Percentiles rank a stretch among this genome's conserved stretches.
These are phyloP conservation scores for Colletotrichum graminicola DNA, from an alignment of 2,329 filamentous ascomycete genomes.

Conservation along the genomic window DNA sequence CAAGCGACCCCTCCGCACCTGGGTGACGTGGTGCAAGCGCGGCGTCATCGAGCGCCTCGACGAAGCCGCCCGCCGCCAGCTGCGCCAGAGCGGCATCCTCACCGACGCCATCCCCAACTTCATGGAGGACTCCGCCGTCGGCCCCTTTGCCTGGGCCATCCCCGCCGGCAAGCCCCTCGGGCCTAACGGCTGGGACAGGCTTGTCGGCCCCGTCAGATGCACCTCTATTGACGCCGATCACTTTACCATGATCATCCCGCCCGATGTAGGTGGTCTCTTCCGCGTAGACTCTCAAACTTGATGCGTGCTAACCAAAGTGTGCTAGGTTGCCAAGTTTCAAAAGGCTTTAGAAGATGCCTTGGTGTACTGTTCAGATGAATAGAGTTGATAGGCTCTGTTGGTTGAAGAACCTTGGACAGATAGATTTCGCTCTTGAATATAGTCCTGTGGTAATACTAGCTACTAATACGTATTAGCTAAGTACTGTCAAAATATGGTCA, in stretches of 20 bases:
- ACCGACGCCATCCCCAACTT: background rate
- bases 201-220: conserved; percentile 2
- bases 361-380: background rate
- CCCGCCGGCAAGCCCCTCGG: background rate
- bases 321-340: background rate
- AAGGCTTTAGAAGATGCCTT: conserved; percentile 3
- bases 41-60: background rate
- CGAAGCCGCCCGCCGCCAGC: background rate
- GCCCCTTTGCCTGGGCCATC: conserved; percentile 1
- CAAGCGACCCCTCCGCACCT: background rate
- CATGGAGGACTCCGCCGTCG: conserved; percentile 1
- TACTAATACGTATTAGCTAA: too few species aligned
- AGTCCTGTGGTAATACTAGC: too few species aligned
- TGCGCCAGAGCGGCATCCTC: background rate
- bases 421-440: too few species aligned
- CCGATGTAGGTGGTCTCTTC: background rate
- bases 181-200: background rate
- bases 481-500: too few species aligned
- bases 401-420: too few species aligned
- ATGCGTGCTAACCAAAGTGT: background rate
- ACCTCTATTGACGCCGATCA: conserved; percentile 2
- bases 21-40: conserved; percentile 1
- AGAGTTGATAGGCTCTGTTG: too few species aligned
- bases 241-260: conserved; percentile 3
- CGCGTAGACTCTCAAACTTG: background rate